Evolutionary conservation across 176 grass and related monocot species (phyloP), one percentile per base, ranked within the genome.

Genomic region (Carex cristatella): DNA sequence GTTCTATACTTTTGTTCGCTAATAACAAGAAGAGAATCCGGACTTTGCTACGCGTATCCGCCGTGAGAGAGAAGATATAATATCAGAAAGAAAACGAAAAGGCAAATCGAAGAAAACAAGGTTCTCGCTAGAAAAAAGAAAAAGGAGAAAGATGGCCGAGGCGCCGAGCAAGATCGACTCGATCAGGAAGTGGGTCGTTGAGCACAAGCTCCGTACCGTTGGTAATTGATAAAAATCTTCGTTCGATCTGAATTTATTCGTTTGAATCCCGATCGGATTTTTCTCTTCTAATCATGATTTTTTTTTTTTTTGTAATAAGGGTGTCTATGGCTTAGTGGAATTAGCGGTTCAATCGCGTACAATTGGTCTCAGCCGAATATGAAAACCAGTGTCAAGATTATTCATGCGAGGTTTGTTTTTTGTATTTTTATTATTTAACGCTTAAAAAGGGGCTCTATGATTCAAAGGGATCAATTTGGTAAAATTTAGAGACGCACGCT

Each of bases 361-460:
- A 99, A 99, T 80, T 99, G 96, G 93, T 94, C 96, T 76, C 85
- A 86, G 18, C 96, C 93, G 79, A 88, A 92, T 44, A 94, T 98
- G 96, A 99, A 99, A 83, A 80, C 96, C 33, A 99, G 96, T 84
- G 96, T 99, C 83, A 99, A 99, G 91, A 86, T 99, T 82, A 99
- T 99, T 81, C 96, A 99, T 80, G 96, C 96, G 13, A 99, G 96
- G 96, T 95, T 87, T 56, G 91, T 48, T 4, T 83, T 87, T 7
- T 30, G 55, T n/a, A 57, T 76, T 63, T 51, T 23, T 69, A 42
- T 44, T 48, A 6, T 74, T 84, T 38, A 65, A 76, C 75, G 13
- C 49, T 58, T 71, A 65, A 30, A 23, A 58, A 32, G 2, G 7
- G 0, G 23, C 27, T 31, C 74, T 49, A 10, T 79, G 56, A 3